Percentiles rank a stretch among this genome's conserved stretches.
phyloP scores from a whole-genome alignment of 768 basidiomycete species.

The Lanmaoa pseudosensibilis region DNA sequence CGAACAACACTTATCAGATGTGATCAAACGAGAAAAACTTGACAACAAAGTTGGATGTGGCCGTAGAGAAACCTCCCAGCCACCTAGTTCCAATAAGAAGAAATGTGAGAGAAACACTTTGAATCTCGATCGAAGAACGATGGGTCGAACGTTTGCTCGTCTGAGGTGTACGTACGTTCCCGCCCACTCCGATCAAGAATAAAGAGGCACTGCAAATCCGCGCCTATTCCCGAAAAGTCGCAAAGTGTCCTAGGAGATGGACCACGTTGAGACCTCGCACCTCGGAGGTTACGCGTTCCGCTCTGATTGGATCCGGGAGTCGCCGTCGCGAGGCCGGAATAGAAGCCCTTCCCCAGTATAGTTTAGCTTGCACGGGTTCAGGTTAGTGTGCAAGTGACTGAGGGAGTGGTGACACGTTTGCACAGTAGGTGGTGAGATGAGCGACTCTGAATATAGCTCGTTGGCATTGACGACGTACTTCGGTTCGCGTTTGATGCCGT shows the following conservation, averaged over 20 bases:
- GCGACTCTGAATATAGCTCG: background rate
- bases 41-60: background rate
- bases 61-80: background rate
- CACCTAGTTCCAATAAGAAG: constrained; percentile 3
- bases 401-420: background rate
- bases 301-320: background rate
- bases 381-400: background rate
- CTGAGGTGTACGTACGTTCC: background rate
- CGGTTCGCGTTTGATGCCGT: background rate
- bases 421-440: background rate
- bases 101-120: background rate
- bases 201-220: constrained; percentile 2
- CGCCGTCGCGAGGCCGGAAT: background rate
- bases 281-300: background rate
- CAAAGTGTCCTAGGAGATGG: constrained; percentile 5
- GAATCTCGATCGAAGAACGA: constrained; percentile 1
- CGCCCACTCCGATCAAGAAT: constrained; percentile 11
- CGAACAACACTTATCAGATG: constrained; percentile 5
- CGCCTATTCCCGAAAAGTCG: constrained; percentile 8
- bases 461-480: constrained; percentile 8
- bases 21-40: background rate
- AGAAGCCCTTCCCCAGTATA: background rate
- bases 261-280: constrained; percentile 13
- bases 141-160: background rate
- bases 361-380: background rate